Conservation (phyloP, 179 eudicot species). For the Sideroxylon spinosum region DNA sequence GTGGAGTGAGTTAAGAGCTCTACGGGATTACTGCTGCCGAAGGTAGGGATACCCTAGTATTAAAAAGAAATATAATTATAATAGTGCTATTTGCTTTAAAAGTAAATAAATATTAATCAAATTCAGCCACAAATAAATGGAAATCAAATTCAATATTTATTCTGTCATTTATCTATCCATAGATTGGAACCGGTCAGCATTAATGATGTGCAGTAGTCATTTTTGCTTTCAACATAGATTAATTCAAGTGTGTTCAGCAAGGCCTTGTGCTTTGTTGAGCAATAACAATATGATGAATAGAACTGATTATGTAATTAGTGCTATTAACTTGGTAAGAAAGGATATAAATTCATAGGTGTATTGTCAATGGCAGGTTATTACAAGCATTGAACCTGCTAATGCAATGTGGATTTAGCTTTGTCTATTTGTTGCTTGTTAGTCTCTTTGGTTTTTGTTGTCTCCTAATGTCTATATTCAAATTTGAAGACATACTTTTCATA, state of each 20-base stretch:
- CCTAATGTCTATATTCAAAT: background rate
- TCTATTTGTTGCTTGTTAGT: background rate
- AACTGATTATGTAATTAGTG: background rate
- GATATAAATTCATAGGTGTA: background rate
- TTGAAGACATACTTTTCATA: background rate
- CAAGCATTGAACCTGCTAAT: background rate
- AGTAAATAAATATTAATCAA: too few species aligned
- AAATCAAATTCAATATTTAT: background rate
- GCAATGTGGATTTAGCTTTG: background rate
- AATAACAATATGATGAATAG: background rate
- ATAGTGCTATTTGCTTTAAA: too few species aligned
- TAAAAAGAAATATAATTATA: too few species aligned
- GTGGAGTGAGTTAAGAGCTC: too few species aligned
- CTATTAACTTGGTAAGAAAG: background rate
- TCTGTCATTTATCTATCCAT: background rate
- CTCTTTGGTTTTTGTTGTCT: background rate
- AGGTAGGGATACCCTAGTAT: too few species aligned
- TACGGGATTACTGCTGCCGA: too few species aligned
- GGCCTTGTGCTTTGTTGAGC: background rate
- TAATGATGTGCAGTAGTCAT: background rate
- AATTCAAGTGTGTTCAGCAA: background rate
- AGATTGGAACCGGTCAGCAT: background rate
- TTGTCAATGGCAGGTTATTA: background rate
- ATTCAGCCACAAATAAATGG: too few species aligned
- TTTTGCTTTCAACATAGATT: background rate